These are phyloP conservation scores for Suillus weaverae DNA, from an alignment of 768 basidiomycete species.

Conservation along the genomic window DNA sequence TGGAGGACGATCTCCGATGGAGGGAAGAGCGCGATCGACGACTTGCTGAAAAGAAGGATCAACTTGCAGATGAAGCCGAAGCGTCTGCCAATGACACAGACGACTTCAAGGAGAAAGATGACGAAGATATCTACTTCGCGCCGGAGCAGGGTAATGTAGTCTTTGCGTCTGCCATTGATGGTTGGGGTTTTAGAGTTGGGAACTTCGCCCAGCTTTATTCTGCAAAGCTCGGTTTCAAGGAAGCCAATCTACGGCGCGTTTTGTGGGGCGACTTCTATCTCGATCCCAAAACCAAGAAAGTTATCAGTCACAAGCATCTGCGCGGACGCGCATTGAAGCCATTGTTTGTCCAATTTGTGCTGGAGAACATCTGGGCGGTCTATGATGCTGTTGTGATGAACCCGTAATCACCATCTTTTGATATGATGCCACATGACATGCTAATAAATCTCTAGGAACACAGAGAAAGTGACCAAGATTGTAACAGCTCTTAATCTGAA, in stretches of 20 bases:
- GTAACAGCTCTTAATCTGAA: constrained; percentile 79
- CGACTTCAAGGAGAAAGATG: constrained; percentile 92
- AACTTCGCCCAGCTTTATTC: constrained; percentile 95
- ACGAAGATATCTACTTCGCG: constrained; percentile 96
- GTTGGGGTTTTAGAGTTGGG: constrained; percentile 94
- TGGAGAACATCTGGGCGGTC: constrained; percentile 97
- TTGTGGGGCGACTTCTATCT: constrained; percentile 98
- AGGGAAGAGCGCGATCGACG: constrained; percentile 87
- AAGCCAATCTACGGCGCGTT: constrained; percentile 78
- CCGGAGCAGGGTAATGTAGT: constrained; percentile 95
- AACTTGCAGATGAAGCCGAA: constrained; percentile 63
- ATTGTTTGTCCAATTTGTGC: constrained; percentile 93
- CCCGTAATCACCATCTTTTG: constrained; percentile 51
- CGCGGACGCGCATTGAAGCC: constrained; percentile 87
- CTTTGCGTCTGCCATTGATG: constrained; percentile 93
- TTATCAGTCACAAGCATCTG: constrained; percentile 89
- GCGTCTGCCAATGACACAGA: constrained; percentile 57
- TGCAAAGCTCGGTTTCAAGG: constrained; percentile 86
- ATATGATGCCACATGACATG: constrained; percentile 12
- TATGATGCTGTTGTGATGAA: constrained; percentile 89
- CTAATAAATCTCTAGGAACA: constrained; percentile 55
- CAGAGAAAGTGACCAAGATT: constrained; percentile 88
- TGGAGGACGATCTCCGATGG: constrained; percentile 97
- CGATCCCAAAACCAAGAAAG: constrained; percentile 92
- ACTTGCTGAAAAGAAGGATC: constrained; percentile 72